These are phyloP conservation scores for Penicillium subrubescens DNA, from an alignment of 495 filamentous ascomycete genomes.

Conservation along the genomic window DNA sequence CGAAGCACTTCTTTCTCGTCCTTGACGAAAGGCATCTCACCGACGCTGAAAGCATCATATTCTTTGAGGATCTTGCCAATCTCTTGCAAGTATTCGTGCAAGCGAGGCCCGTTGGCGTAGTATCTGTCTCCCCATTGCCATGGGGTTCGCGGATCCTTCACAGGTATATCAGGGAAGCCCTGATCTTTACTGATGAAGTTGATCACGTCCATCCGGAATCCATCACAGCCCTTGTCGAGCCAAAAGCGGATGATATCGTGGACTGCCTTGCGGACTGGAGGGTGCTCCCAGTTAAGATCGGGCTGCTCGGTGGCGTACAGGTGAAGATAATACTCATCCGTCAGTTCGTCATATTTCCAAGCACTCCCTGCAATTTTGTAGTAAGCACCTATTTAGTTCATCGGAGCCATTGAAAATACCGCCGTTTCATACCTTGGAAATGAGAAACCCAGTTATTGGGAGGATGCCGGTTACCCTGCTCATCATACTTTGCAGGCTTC, in stretches of 20 bases:
- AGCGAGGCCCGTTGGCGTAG: slow-evolving; percentile 65
- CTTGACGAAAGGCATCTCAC: slow-evolving; percentile 66
- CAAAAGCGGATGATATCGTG: slow-evolving; percentile 72
- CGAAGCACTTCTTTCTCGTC: slow-evolving; percentile 61
- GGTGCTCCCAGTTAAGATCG: slow-evolving; percentile 76
- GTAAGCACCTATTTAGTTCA: not conserved
- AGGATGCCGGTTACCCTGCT: slow-evolving; percentile 60
- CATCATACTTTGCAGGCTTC: slow-evolving; percentile 60
- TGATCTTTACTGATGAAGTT: slow-evolving; percentile 68
- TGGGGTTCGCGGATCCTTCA: slow-evolving; percentile 48
- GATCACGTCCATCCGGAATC: slow-evolving; percentile 70
- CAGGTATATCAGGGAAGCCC: slow-evolving; percentile 61
- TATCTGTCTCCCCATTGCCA: slow-evolving; percentile 59
- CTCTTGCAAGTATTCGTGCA: slow-evolving; percentile 66
- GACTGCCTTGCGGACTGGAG: slow-evolving; percentile 61
- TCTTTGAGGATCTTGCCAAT: slow-evolving; percentile 66
- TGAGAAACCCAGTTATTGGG: slow-evolving; percentile 71
- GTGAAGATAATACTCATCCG: slow-evolving; percentile 71
- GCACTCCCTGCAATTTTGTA: slow-evolving; percentile 44
- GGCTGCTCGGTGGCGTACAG: slow-evolving; percentile 67
- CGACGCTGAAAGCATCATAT: slow-evolving; percentile 70
- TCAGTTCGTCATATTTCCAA: slow-evolving; percentile 67
- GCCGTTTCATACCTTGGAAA: slow-evolving; percentile 50
- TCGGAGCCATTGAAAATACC: not conserved
- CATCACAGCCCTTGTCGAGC: slow-evolving; percentile 67